These are phyloP conservation scores for Microbotryomycetes sp. DNA, from an alignment of 1,284 basidiomycete species.

Conservation along the genomic window DNA sequence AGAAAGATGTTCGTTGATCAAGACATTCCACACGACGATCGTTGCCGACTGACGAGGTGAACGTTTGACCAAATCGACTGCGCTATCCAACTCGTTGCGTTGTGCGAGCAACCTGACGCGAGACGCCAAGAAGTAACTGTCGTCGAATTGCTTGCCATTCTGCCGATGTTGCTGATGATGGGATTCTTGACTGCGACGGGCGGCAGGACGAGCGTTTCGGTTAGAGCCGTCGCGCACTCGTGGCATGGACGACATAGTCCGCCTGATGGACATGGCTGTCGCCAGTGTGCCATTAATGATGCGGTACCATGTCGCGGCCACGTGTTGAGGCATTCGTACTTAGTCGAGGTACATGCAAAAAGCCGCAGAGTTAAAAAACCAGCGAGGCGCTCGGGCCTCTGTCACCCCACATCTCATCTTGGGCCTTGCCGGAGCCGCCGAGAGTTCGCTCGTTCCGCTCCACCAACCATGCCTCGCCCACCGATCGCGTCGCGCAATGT, in stretches of 20 bases:
- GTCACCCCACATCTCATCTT: too few species aligned
- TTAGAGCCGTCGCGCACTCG: too few species aligned
- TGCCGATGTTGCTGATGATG: neutral
- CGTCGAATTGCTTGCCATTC: conserved; percentile 10
- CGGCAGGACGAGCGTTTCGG: too few species aligned
- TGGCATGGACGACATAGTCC: too few species aligned
- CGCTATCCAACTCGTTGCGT: conserved; percentile 1
- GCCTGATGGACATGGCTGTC: too few species aligned
- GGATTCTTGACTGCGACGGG: neutral
- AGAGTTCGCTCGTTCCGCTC: neutral
- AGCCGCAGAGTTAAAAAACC: too few species aligned
- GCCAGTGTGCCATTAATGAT: too few species aligned
- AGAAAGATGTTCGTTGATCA: conserved; percentile 18
- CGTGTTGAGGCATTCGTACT: too few species aligned
- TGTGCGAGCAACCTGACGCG: conserved; percentile 11
- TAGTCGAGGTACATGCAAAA: neutral
- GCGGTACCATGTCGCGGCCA: too few species aligned
- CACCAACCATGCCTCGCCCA: neutral
- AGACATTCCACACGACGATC: conserved; percentile 36
- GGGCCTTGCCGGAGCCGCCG: too few species aligned
- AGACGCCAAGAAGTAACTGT: conserved; percentile 30
- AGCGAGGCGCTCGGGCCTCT: neutral
- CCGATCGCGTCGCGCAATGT: conserved; percentile 5
- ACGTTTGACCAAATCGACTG: conserved; percentile 20
- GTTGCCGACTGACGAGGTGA: conserved; percentile 24